phyloP scores from a whole-genome alignment of 2,329 filamentous ascomycete species.

The Xylariomycetidae sp. region DNA sequence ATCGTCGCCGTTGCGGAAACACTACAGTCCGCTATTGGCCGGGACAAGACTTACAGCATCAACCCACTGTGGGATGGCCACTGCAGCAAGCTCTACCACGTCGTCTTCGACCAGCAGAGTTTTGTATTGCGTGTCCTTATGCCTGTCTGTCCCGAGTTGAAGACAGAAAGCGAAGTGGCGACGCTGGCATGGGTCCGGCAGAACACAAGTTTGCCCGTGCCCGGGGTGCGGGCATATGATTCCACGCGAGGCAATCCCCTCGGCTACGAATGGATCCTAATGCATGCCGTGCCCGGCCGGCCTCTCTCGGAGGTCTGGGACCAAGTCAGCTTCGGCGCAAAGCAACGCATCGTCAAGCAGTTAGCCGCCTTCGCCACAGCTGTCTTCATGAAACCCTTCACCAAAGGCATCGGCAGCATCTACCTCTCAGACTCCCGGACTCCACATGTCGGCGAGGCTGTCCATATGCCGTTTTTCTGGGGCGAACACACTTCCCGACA shows the following conservation, averaged over 20 bases:
- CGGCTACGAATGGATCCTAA: conserved; percentile 28
- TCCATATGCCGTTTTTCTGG: conserved; percentile 26
- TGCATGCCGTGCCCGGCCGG: conserved; percentile 19
- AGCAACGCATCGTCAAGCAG: conserved; percentile 24
- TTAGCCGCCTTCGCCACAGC: conserved; percentile 18
- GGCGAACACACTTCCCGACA: conserved; percentile 13
- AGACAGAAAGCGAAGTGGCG: conserved; percentile 26
- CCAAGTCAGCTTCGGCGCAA: conserved; percentile 11
- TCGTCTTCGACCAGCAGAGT: conserved; percentile 14
- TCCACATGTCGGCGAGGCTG: conserved; percentile 15
- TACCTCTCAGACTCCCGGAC: too few species aligned
- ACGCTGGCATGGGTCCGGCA: conserved; percentile 19
- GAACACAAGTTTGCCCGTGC: conserved; percentile 21
- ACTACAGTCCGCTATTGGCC: conserved; percentile 10
- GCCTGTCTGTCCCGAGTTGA: conserved; percentile 18
- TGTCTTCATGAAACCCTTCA: conserved; percentile 14
- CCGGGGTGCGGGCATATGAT: conserved; percentile 16
- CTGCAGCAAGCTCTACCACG: conserved; percentile 19
- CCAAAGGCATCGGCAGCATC: conserved; percentile 23
- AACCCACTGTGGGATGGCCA: conserved; percentile 14
- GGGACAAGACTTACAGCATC: conserved; percentile 12
- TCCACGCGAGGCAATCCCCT: conserved; percentile 16
- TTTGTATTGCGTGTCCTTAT: conserved; percentile 28
- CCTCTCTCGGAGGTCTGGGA: conserved; percentile 23
- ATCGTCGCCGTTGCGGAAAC: conserved; percentile 16